Conservation (phyloP, 805 yeast species). For the Hanseniaspora taiwanica region DNA sequence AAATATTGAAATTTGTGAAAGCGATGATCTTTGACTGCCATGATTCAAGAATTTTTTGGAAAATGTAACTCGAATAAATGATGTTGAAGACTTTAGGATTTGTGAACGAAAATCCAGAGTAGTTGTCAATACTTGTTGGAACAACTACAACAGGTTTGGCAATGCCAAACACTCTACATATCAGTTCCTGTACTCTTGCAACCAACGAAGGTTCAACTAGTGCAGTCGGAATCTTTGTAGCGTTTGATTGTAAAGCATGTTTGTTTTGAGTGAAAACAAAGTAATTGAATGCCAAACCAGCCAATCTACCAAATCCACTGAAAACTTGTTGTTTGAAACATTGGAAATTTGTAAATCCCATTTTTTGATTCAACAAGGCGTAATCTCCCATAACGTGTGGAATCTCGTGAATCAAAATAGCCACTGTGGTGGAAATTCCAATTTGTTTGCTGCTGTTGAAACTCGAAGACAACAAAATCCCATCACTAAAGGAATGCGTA, state of each 20-base stretch:
- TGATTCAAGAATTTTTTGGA: not conserved
- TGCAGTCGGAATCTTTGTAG: not conserved
- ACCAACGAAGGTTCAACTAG: not conserved
- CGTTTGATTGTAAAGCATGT: not conserved
- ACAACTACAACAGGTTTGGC: no score
- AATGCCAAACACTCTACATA: no score
- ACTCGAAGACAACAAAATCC: conserved; percentile 59
- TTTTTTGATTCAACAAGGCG: conserved; percentile 48
- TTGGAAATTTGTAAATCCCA: conserved; percentile 52
- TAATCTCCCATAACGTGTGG: conserved; percentile 79
- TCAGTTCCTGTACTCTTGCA: not conserved
- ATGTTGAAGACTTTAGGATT: not conserved
- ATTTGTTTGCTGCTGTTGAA: conserved; percentile 45
- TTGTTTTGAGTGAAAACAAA: conserved; percentile 18
- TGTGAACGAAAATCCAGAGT: not conserved
- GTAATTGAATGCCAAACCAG: conserved; percentile 58
- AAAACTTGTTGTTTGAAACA: conserved; percentile 56
- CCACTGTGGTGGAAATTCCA: conserved; percentile 58
- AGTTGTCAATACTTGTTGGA: no score
- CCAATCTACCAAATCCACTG: conserved; percentile 50
- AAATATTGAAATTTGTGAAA: not conserved
- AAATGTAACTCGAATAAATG: not conserved
- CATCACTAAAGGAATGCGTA: conserved; percentile 66
- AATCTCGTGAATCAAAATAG: conserved; percentile 63
- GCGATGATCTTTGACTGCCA: not conserved